Percentiles rank a stretch among this genome's conserved stretches.
Evolutionary conservation across 2,329 filamentous ascomycete species (phyloP).

Genomic region (Paecilomyces dactylethromorphus): DNA sequence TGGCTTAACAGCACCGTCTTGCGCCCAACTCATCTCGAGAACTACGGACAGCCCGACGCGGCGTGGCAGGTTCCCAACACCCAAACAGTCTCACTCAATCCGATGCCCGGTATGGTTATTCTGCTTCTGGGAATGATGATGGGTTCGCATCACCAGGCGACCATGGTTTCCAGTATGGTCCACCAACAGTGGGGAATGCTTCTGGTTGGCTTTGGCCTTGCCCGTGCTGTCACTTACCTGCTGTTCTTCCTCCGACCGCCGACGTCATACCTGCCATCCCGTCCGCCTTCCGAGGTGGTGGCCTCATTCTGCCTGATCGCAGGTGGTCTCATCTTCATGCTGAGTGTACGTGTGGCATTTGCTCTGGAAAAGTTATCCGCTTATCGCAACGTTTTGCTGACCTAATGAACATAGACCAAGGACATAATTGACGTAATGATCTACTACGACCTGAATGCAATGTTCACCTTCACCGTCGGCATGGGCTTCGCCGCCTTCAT

Average conservation of each 20-base stretch:
- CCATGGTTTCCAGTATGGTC: conserved; percentile 82
- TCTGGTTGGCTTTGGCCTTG: conserved; percentile 71
- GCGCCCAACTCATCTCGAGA: conserved; percentile 24
- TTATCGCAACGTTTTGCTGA: conserved; percentile 13
- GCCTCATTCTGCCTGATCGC: conserved; percentile 78
- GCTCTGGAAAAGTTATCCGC: not conserved
- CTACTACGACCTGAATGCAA: conserved; percentile 70
- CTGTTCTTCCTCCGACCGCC: conserved; percentile 74
- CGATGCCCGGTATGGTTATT: conserved; percentile 79
- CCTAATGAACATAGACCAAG: conserved; percentile 48
- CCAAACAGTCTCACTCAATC: conserved; percentile 75
- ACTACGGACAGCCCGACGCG: conserved; percentile 39
- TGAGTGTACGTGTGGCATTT: conserved; percentile 59
- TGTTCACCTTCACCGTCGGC: conserved; percentile 87
- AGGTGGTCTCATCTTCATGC: conserved; percentile 88
- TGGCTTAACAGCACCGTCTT: conserved; percentile 44
- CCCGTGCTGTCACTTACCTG: conserved; percentile 72
- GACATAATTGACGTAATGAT: conserved; percentile 75
- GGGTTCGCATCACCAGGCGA: conserved; percentile 80
- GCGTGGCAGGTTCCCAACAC: conserved; percentile 55
- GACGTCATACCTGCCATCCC: conserved; percentile 69
- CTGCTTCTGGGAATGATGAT: conserved; percentile 89
- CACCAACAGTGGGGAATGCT: conserved; percentile 91
- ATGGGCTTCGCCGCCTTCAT: conserved; percentile 76
- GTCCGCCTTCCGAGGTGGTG: conserved; percentile 86